Base-by-base conservation (phyloP, 495 filamentous ascomycete species). In the Pseudevernia furfuracea region DNA sequence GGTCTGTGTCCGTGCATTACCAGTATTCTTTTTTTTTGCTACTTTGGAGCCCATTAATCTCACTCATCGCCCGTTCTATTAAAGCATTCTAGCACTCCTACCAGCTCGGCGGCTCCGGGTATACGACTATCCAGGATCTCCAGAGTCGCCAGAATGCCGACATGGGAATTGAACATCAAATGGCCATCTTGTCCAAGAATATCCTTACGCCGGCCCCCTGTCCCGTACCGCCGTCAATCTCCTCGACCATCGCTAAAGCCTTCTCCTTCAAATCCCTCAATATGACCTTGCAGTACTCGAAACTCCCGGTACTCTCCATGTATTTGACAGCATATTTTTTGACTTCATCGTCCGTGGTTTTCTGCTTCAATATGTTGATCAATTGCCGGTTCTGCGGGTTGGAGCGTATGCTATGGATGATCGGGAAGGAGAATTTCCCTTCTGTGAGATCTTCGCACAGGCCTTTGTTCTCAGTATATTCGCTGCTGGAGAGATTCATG, bases 341-440 rank as follows among this genome's bases (percentile, higher is more conserved):
- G 64, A 98, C 88, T 71, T 92, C 89, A 28, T 89, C 87, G 69
- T 96, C 88, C 36, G 77, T 82, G 0, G 93, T 91, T 74, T 89
- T 90, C 74, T 97, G 94, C 75, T 89, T 89, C 28, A 98, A 78
- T 55, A 97, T 97, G 69, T 94, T 96, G 66, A 96, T 78, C 55
- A 98, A 81, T 72, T 93, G 89, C 37, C 87, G 82, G 71, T 96
- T 92, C 12, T 75, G 76, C 6, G 90, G 89, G 72, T 92, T 83
- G 39, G 87, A 78, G 67, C 92, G 89, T 67, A 98, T 95, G 73
- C 88, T 88, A 75, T 98, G 93, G 65, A 98, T 97, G 69, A 98
- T 89, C 9, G 93, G 93, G 72, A 96, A 97, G 34, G 88, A 92
- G 79, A 97, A 98, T 82, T 98, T 98, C 49, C 94, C 94, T 78